These are phyloP conservation scores for Raddia guianensis DNA, from an alignment of 176 grass and related monocot species.

Conservation along the genomic window DNA sequence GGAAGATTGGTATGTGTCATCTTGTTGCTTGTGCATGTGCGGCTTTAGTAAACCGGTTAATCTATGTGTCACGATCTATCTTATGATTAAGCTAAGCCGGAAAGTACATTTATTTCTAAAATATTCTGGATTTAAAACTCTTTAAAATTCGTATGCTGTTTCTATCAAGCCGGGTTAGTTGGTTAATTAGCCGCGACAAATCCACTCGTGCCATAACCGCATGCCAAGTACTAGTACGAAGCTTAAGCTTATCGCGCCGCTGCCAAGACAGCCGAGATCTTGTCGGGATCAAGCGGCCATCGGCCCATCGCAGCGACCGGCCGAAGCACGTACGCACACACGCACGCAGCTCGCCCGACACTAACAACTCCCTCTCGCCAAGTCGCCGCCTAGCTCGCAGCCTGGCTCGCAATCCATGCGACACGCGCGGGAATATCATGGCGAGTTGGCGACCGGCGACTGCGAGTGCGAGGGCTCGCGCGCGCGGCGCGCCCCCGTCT, in stretches of 20 bases:
- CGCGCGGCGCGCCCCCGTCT: neutral
- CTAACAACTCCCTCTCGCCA: neutral
- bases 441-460: neutral
- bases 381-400: too few relatives aligned
- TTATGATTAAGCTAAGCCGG: too few relatives aligned
- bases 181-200: neutral
- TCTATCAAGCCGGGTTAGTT: neutral
- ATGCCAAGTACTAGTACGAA: neutral
- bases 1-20: too few relatives aligned
- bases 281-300: neutral
- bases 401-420: neutral
- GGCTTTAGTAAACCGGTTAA: too few relatives aligned
- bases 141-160: too few relatives aligned
- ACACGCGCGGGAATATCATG: constrained; percentile 32
- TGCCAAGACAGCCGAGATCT: neutral
- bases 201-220: neutral
- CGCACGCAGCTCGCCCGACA: neutral
- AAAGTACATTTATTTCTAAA: too few relatives aligned
- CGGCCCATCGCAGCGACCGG: neutral
- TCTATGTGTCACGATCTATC: too few relatives aligned
- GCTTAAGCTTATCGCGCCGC: neutral
- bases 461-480: neutral
- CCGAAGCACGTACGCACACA: neutral
- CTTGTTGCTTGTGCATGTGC: too few relatives aligned
- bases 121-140: too few relatives aligned